phyloP scores from a whole-genome alignment of 1,284 basidiomycete genomes.

The Coniophora puteana region DNA sequence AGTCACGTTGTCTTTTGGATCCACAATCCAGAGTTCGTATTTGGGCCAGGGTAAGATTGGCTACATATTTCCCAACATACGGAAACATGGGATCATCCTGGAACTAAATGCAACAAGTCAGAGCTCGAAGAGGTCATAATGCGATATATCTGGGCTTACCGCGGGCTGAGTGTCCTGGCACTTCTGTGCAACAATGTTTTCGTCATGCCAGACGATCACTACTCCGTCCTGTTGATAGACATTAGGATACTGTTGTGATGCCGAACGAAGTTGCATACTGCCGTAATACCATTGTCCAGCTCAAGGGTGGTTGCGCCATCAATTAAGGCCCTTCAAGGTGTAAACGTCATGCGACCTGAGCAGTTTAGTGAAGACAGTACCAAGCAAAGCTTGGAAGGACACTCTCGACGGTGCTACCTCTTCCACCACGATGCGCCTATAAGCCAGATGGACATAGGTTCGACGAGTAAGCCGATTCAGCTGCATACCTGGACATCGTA shows the following conservation, averaged over 20 bases:
- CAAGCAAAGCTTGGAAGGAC: slow-evolving; percentile 72
- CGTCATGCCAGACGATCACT: slow-evolving; percentile 79
- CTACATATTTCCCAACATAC: slow-evolving; percentile 72
- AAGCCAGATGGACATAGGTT: slow-evolving; percentile 2
- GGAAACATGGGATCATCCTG: slow-evolving; percentile 57
- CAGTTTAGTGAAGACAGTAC: slow-evolving; percentile 31
- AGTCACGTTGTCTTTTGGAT: slow-evolving; percentile 57
- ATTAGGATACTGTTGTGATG: slow-evolving; percentile 8
- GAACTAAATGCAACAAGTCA: slow-evolving; percentile 31
- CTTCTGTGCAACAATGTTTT: slow-evolving; percentile 56
- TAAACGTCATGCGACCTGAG: slow-evolving; percentile 3
- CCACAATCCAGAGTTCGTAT: slow-evolving; percentile 78
- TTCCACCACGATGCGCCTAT: slow-evolving; percentile 75
- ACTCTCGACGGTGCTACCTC: slow-evolving; percentile 70
- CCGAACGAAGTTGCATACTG: slow-evolving; percentile 32
- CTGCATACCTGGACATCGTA: slow-evolving; percentile 45
- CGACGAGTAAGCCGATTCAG: neutral
- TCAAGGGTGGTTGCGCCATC: slow-evolving; percentile 75
- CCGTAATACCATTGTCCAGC: slow-evolving; percentile 74
- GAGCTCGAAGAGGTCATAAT: neutral
- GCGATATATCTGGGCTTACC: slow-evolving; percentile 36
- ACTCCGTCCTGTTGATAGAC: slow-evolving; percentile 55
- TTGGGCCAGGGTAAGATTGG: slow-evolving; percentile 74
- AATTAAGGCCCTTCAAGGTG: slow-evolving; percentile 54
- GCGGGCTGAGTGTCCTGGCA: slow-evolving; percentile 64